Base-by-base conservation (phyloP, 805 yeast genomes). In the Suhomyces vadensis region DNA sequence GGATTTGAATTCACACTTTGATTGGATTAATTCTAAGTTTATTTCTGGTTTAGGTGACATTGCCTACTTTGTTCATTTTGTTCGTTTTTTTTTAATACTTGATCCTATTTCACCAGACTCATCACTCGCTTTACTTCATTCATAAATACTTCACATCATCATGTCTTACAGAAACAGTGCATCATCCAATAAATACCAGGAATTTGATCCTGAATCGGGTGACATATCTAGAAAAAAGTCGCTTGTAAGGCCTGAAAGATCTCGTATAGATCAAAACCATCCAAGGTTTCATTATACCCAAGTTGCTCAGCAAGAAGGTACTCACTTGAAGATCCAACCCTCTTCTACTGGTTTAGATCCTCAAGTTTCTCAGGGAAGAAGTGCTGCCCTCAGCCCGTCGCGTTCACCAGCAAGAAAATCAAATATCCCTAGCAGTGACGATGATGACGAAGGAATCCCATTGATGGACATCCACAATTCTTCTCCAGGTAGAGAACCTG, bases 201-300 rank as follows among this genome's bases (percentile, higher is more conserved):
- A 69, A 50, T 69, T 71, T 46, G 76, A 71, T 53, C 71, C 65
- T 6, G 76, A 71, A 48, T 38, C 71, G 4, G 74, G 73, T 24
- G 53, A 51, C 7, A 36, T 76, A 14, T 59, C 65, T 35, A 58
- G 84, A 44, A 87, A 84, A 60, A 74, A 80, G 53, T 86, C 97
- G 0, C 70, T 92, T 49, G 85, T 92, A 24, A 77, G 88, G 49
- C 95, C 95, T 3, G 98, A 92, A 58, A 79, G 98, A 53, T 82
- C 85, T 31, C 56, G 73, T 42, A 76, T 81, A 50, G 74, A 81
- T 54, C 81, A 78, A n/a, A 76, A 75, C 42, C 86, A 87, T 60
- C 94, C 92, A 2, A 80, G 83, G 45, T 86, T 74, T 64, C 89
- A 86, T 63, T 89, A 88, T 63, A 77, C 86, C 10, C 89, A 84